A percentile compares a stretch with the other conserved stretches of the same genome.
Conservation (phyloP, 1,139 yeast species). For the Kluyveromyces marxianus region DNA sequence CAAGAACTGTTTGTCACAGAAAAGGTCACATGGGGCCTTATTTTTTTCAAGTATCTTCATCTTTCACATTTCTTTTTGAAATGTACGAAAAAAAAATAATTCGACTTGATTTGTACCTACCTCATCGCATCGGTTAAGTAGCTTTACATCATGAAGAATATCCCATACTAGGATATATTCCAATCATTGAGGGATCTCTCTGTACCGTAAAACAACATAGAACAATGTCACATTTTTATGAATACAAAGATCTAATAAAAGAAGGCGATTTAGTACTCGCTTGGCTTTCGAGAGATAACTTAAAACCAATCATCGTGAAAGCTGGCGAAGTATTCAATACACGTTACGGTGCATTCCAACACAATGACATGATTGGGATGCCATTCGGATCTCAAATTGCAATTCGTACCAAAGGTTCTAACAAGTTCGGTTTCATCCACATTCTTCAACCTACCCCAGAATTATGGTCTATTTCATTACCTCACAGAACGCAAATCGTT, state of each 20-base stretch:
- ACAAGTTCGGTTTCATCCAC: slow-evolving; percentile 71
- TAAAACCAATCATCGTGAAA: slow-evolving; percentile 65
- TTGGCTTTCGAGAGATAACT: slow-evolving; percentile 71
- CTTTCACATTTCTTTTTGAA: no score
- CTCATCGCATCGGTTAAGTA: slow-evolving; percentile 1
- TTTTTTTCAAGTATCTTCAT: background rate
- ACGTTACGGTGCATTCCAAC: slow-evolving; percentile 82
- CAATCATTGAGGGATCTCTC: background rate
- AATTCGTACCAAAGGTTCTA: slow-evolving; percentile 50
- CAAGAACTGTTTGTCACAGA: no score
- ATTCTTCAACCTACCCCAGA: slow-evolving; percentile 90
- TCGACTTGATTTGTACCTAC: background rate
- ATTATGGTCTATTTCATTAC: slow-evolving; percentile 87
- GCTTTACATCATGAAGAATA: background rate
- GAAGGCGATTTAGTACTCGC: slow-evolving; percentile 85
- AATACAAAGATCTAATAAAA: slow-evolving; percentile 40
- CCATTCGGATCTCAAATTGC: slow-evolving; percentile 82
- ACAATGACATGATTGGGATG: slow-evolving; percentile 72
- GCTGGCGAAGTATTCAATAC: slow-evolving; percentile 64
- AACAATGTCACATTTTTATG: slow-evolving; percentile 18
- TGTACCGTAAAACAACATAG: background rate
- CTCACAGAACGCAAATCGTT: slow-evolving; percentile 96
- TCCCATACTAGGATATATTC: no score
- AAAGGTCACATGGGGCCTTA: no score
- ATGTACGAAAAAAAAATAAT: no score